These are phyloP conservation scores for Pholiota adiposa DNA, from an alignment of 1,284 basidiomycete species.

Conservation along the genomic window DNA sequence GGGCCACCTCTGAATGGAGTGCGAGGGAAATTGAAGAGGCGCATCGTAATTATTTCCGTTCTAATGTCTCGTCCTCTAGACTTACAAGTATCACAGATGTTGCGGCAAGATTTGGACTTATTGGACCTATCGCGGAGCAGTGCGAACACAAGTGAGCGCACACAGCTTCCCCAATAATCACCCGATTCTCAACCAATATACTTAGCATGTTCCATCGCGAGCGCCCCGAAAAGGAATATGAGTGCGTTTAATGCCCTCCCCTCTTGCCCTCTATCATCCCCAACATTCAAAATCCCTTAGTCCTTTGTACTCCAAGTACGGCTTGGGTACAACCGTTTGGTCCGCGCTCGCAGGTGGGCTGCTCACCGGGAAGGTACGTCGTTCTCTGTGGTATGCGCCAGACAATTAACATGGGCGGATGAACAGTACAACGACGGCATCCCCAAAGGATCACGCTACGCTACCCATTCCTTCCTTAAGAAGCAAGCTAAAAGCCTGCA, in stretches of 20 bases:
- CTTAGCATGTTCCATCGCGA: constrained; percentile 72
- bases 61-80: background rate
- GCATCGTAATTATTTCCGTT: constrained; percentile 14
- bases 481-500: constrained; percentile 49
- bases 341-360: constrained; percentile 75
- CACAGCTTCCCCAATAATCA: background rate
- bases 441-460: constrained; percentile 65
- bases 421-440: constrained; percentile 56
- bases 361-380: constrained; percentile 66
- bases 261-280: background rate
- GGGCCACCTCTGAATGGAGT: constrained; percentile 84
- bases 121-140: constrained; percentile 81
- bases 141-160: constrained; percentile 64
- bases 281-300: constrained; percentile 32
- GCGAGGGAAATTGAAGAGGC: constrained; percentile 78
- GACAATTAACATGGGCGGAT: background rate
- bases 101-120: constrained; percentile 70
- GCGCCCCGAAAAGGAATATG: constrained; percentile 83
- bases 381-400: background rate
- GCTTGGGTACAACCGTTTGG: constrained; percentile 71
- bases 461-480: constrained; percentile 55
- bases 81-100: constrained; percentile 48
- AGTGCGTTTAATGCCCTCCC: constrained; percentile 41
- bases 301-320: constrained; percentile 63
- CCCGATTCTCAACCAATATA: background rate